These are phyloP conservation scores for Neurospora sp. DNA, from an alignment of 2,329 filamentous ascomycete species.

Conservation along the genomic window DNA sequence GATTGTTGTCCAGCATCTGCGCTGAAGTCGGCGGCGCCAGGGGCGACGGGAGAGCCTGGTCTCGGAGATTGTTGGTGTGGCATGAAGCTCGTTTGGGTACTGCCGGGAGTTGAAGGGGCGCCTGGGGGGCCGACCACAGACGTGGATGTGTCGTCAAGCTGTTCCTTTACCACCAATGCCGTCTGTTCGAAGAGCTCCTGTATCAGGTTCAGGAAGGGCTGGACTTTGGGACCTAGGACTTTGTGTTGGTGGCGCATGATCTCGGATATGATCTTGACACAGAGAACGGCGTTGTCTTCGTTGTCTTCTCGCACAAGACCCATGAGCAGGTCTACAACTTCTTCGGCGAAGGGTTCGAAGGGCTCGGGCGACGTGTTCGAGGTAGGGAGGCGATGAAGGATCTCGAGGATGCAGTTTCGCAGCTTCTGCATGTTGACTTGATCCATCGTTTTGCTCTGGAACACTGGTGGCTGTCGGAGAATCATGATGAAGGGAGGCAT, in stretches of 20 bases:
- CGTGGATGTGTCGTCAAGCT: slow-evolving; percentile 68
- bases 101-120: slow-evolving; percentile 57
- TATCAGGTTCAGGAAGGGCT: slow-evolving; percentile 83
- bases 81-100: slow-evolving; percentile 64
- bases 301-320: slow-evolving; percentile 83
- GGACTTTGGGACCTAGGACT: slow-evolving; percentile 67
- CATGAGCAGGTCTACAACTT: slow-evolving; percentile 87
- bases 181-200: slow-evolving; percentile 94
- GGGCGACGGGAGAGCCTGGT: slow-evolving; percentile 80
- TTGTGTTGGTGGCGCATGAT: slow-evolving; percentile 89
- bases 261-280: slow-evolving; percentile 97
- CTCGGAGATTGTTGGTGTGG: slow-evolving; percentile 53
- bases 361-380: slow-evolving; percentile 63
- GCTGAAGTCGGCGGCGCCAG: slow-evolving; percentile 64
- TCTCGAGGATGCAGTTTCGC: slow-evolving; percentile 87
- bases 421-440: slow-evolving; percentile 66
- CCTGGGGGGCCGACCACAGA: slow-evolving; percentile 32
- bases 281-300: slow-evolving; percentile 96
- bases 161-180: slow-evolving; percentile 89
- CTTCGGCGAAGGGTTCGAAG: slow-evolving; percentile 79
- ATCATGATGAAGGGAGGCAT: slow-evolving; percentile 85
- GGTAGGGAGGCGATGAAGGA: slow-evolving; percentile 75
- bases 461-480: slow-evolving; percentile 76
- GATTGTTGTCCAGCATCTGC: slow-evolving; percentile 72
- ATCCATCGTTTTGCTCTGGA: slow-evolving; percentile 81